Percentiles rank a stretch among this genome's conserved stretches.
phyloP scores from a whole-genome alignment of 2,329 filamentous ascomycete genomes.

The Dendrostoma leiphaemia region DNA sequence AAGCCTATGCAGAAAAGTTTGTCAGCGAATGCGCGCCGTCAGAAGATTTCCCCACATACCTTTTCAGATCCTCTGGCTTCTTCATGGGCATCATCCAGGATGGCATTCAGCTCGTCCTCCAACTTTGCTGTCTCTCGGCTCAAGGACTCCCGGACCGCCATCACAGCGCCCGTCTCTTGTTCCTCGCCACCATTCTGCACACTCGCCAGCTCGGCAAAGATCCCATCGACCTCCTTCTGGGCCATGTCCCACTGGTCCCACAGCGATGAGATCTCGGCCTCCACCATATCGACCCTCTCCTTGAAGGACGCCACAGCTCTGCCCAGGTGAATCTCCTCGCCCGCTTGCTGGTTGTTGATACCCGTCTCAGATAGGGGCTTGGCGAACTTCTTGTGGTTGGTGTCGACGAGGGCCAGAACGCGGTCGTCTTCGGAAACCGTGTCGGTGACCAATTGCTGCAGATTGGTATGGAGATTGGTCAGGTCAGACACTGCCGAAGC shows the following conservation, averaged over 20 bases:
- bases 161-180: background rate
- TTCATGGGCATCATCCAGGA: conserved; percentile 11
- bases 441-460: background rate
- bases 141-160: conserved; percentile 1
- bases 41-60: conserved; percentile 4
- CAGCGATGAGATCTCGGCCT: conserved; percentile 17
- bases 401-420: conserved; percentile 1
- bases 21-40: conserved; percentile 1
- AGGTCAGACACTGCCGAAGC: background rate
- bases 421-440: background rate
- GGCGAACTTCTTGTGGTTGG: conserved; percentile 4
- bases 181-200: background rate
- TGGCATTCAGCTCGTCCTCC: conserved; percentile 2
- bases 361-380: conserved; percentile 2
- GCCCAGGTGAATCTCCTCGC: conserved; percentile 1
- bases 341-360: background rate
- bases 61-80: conserved; percentile 12
- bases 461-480: background rate
- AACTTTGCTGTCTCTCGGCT: conserved; percentile 4
- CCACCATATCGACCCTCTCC: conserved; percentile 16
- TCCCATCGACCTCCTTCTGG: conserved; percentile 39
- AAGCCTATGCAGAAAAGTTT: background rate
- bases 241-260: conserved; percentile 34
- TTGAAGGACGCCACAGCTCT: conserved; percentile 14
- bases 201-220: conserved; percentile 13